phyloP scores from a whole-genome alignment of 441 rosid species.

The Adansonia madagascariensis region DNA sequence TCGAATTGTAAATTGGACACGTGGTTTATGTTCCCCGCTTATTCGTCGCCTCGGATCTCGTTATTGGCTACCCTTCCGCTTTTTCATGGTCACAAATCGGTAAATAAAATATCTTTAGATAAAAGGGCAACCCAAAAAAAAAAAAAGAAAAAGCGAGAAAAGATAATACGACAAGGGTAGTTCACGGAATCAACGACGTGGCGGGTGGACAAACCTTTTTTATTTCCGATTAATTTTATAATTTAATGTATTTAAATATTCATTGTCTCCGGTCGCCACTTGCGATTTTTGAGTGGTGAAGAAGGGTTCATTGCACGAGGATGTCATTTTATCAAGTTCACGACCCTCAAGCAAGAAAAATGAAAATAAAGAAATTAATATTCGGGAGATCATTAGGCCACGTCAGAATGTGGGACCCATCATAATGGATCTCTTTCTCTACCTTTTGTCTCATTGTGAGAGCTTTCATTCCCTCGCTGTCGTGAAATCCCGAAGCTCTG shows the following conservation, averaged over 20 bases:
- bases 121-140: not conserved
- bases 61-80: slow-evolving; percentile 29
- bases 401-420: slow-evolving; percentile 46
- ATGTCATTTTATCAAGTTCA: slow-evolving; percentile 27
- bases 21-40: slow-evolving; percentile 23
- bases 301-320: not conserved
- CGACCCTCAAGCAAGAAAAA: slow-evolving; percentile 10
- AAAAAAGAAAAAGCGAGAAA: not conserved
- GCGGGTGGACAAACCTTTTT: slow-evolving; percentile 12
- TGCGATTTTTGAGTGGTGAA: slow-evolving; percentile 24
- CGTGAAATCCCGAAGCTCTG: slow-evolving; percentile 30
- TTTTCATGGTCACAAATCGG: slow-evolving; percentile 17
- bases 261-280: not conserved
- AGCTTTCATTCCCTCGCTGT: slow-evolving; percentile 31
- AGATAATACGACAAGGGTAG: slow-evolving; percentile 28
- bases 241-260: not conserved
- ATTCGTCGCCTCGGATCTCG: slow-evolving; percentile 57
- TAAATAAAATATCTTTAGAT: slow-evolving; percentile 33
- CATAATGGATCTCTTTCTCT: slow-evolving; percentile 30
- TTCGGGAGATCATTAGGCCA: slow-evolving; percentile 45
- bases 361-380: not conserved
- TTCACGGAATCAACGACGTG: slow-evolving; percentile 25
- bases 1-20: slow-evolving; percentile 22
- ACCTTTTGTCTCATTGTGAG: slow-evolving; percentile 40
- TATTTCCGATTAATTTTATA: not conserved